Evolutionary conservation across 2,329 filamentous ascomycete species (phyloP).

Genomic region (Xylaria sp.): DNA sequence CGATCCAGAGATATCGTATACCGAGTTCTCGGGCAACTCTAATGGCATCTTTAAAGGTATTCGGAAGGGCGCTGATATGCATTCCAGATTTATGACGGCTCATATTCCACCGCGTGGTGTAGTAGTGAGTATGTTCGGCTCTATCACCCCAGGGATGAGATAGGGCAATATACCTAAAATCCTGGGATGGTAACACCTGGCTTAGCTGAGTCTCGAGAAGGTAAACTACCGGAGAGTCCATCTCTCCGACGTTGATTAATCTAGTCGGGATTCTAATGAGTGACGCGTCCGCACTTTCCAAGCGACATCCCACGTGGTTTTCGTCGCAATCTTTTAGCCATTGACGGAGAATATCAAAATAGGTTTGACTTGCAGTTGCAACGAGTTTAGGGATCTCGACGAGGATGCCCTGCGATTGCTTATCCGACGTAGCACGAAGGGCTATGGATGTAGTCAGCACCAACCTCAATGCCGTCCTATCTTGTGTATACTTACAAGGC

Average conservation of each 20-base stretch:
- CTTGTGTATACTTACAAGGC: conserved; percentile 1
- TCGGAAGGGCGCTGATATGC: conserved; percentile 8
- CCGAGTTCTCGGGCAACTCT: conserved; percentile 14
- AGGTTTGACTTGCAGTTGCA: neutral
- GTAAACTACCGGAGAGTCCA: neutral
- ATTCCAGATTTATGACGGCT: conserved; percentile 17
- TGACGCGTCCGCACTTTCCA: neutral
- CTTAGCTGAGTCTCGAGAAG: conserved; percentile 10
- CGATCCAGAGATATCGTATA: conserved; percentile 28
- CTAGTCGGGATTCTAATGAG: conserved; percentile 17
- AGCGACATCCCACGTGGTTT: conserved; percentile 12
- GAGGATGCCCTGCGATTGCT: neutral
- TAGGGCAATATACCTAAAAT: conserved; percentile 25
- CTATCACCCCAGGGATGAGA: conserved; percentile 34
- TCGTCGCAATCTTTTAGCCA: conserved; percentile 28
- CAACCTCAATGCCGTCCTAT: too few relatives aligned
- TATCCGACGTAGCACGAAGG: neutral
- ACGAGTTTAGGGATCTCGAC: conserved; percentile 6
- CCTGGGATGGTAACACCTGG: neutral
- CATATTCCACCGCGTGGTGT: conserved; percentile 5
- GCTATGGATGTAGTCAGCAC: neutral
- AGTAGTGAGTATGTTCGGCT: conserved; percentile 16
- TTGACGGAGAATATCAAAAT: conserved; percentile 18
- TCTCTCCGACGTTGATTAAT: conserved; percentile 20
- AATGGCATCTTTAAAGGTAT: conserved; percentile 29